Conservation (phyloP, 176 grass and related monocot species). For the Oryza glumipatula region DNA sequence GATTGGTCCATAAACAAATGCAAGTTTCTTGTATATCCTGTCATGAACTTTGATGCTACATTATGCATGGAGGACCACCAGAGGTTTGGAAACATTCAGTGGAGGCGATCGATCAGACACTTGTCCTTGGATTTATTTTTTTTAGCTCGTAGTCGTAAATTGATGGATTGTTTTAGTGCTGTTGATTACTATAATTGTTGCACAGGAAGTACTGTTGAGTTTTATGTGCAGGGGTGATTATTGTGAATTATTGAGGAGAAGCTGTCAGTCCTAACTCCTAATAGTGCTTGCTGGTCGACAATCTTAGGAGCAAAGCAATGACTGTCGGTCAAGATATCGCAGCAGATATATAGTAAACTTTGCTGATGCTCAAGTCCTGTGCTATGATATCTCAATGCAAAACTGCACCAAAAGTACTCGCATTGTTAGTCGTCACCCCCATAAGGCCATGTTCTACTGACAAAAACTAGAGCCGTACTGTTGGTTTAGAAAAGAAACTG, state of each 20-base stretch:
- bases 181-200: background rate
- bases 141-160: slow-evolving; percentile 25
- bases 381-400: slow-evolving; percentile 14
- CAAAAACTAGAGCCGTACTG: background rate
- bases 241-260: slow-evolving; percentile 36
- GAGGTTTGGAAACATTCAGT: slow-evolving; percentile 11
- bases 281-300: slow-evolving; percentile 39
- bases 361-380: background rate
- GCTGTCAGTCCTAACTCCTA: slow-evolving; percentile 19
- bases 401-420: background rate
- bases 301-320: slow-evolving; percentile 45
- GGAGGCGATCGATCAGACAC: background rate
- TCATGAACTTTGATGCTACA: slow-evolving; percentile 5
- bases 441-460: background rate
- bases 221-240: slow-evolving; percentile 22
- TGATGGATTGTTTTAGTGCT: background rate
- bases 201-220: background rate
- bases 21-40: background rate
- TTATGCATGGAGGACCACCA: slow-evolving; percentile 26
- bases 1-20: slow-evolving; percentile 23
- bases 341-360: background rate
- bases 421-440: background rate
- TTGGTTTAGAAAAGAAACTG: background rate
- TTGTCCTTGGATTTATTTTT: background rate
- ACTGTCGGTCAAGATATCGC: slow-evolving; percentile 39